A percentile compares a stretch with the other conserved stretches of the same genome.
Evolutionary conservation across 345 rosid species (phyloP).

Genomic region (Excoecaria cochinchinensis): DNA sequence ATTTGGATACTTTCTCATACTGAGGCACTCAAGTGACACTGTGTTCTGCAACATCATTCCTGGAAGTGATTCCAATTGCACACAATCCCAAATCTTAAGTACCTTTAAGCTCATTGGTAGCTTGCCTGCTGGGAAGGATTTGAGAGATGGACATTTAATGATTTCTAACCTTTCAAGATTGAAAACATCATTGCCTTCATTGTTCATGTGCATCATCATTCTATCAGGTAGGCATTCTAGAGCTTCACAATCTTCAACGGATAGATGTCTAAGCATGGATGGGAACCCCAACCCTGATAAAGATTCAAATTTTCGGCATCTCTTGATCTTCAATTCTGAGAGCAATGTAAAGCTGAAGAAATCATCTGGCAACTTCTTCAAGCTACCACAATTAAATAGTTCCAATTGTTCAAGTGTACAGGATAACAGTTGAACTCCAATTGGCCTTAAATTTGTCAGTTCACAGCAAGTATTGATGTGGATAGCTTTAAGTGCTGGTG

Average conservation of each 20-base stretch:
- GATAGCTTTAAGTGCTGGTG: neutral
- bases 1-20: slow-evolving; percentile 1
- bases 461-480: neutral
- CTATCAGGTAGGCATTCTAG: slow-evolving; percentile 4
- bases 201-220: neutral
- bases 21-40: neutral
- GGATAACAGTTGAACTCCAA: neutral
- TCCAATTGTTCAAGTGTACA: slow-evolving; percentile 9
- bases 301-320: slow-evolving; percentile 19
- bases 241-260: slow-evolving; percentile 6
- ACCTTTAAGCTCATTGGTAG: slow-evolving; percentile 8
- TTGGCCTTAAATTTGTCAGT: neutral
- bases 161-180: slow-evolving; percentile 7
- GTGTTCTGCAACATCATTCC: neutral
- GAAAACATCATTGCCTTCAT: neutral
- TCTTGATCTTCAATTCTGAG: slow-evolving; percentile 9
- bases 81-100: slow-evolving; percentile 5
- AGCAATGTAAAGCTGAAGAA: slow-evolving; percentile 5
- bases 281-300: slow-evolving; percentile 11
- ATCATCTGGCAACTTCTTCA: slow-evolving; percentile 6
- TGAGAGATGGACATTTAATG: slow-evolving; percentile 10
- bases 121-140: slow-evolving; percentile 11
- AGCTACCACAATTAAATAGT: neutral
- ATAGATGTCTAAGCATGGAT: slow-evolving; percentile 8
- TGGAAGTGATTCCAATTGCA: neutral